Conservation (phyloP, 177 flowering plant species). For the Vitis hybrid region DNA sequence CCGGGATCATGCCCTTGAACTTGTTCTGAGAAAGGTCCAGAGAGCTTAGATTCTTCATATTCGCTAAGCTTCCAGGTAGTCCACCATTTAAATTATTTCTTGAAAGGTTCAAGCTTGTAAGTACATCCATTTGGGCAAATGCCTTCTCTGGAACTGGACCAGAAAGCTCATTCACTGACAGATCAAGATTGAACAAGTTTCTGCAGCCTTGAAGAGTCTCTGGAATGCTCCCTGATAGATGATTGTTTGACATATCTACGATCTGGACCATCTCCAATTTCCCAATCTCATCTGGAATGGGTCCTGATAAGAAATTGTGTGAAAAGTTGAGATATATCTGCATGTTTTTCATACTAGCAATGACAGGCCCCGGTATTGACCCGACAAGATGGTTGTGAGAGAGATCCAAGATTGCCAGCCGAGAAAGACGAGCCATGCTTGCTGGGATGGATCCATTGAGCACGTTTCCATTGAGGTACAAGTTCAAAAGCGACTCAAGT, state of each 20-base stretch:
- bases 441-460: slow-evolving; percentile 63
- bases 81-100: slow-evolving; percentile 49
- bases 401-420: slow-evolving; percentile 56
- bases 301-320: slow-evolving; percentile 51
- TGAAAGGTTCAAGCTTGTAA: slow-evolving; percentile 59
- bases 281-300: slow-evolving; percentile 64
- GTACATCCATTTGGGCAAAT: slow-evolving; percentile 32
- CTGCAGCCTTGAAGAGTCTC: slow-evolving; percentile 47
- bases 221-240: slow-evolving; percentile 65
- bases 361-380: slow-evolving; percentile 47
- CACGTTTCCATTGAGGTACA: slow-evolving; percentile 63
- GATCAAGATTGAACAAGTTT: slow-evolving; percentile 56
- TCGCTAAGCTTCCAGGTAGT: slow-evolving; percentile 43
- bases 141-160: slow-evolving; percentile 43
- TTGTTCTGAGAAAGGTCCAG: slow-evolving; percentile 69
- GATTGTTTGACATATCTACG: slow-evolving; percentile 73
- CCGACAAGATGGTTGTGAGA: slow-evolving; percentile 70
- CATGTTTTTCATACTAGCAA: slow-evolving; percentile 45
- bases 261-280: slow-evolving; percentile 61
- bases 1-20: slow-evolving; percentile 60
- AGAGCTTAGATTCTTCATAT: slow-evolving; percentile 40
- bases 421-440: slow-evolving; percentile 40
- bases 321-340: slow-evolving; percentile 63
- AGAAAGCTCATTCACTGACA: slow-evolving; percentile 60
- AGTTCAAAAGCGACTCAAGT: slow-evolving; percentile 49